Evolutionary conservation across 768 basidiomycete species (phyloP), one percentile per base, ranked within the genome.

Genomic region (Calocera cornea): DNA sequence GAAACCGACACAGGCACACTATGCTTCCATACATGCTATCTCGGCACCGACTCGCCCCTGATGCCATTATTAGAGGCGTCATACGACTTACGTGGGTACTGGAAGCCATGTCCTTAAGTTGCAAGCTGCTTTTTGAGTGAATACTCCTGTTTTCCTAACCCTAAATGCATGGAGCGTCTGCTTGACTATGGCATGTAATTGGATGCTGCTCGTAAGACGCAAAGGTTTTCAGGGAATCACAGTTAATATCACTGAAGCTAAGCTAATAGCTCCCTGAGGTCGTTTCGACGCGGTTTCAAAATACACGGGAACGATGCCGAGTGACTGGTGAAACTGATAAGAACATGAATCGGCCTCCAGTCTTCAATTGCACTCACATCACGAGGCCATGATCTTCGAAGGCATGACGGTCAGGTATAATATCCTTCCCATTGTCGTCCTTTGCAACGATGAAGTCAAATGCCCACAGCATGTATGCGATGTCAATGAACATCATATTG

Each of bases 391-490:
- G 54, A 33, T 60, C 54, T 5, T 60, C 54, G 54, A 60, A 60
- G 14, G 2, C 19, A 11, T 29, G 24, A 2, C 5, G 7, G 31
- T 60, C 54, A 10, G 54, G 54, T 2, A 60, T 60, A 27, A 47
- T 7, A 2, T 27, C 24, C 10, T 60, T 31, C 8, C 54, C 54
- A 10, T 27, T 5, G 5, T 27, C 54, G 19, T 60, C 31, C 31
- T 16, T 60, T 5, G 24, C 54, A 27, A 33, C 14, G 11, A 8
- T 27, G 22, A 60, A 60, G 31, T 60, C 54, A 27, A 65, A 65
- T 19, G 64, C 64, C 64, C 64, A 65, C 12, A 65, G 64, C 64
- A 65, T 19, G 34, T 65, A 38, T 11, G 64, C 34, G 5, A 65
- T 65, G 34, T 65, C 40, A 12, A 65, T 65, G 17, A 38, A 34